Conservation (phyloP, 2,329 filamentous ascomycete genomes). For the Orbilia ellipsospora region DNA sequence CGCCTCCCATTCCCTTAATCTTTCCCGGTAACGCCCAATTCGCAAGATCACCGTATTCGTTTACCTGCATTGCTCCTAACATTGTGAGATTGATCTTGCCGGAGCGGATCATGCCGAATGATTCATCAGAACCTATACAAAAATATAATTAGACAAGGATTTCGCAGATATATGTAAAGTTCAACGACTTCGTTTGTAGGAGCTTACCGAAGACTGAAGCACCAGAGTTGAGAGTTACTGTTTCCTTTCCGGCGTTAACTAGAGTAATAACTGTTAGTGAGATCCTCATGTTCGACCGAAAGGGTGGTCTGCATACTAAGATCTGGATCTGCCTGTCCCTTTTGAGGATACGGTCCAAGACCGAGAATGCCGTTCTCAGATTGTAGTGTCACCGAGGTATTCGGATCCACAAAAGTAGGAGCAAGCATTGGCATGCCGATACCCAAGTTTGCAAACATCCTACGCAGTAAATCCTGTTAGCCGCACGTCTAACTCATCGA, state of each 20-base stretch:
- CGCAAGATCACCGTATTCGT: conserved; percentile 79
- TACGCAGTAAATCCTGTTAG: not conserved
- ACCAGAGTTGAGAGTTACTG: conserved; percentile 80
- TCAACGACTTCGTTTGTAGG: not conserved
- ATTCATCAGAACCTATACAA: conserved; percentile 73
- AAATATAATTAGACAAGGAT: not conserved
- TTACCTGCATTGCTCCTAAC: conserved; percentile 83
- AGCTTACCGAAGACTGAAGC: conserved; percentile 74
- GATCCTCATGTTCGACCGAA: not conserved
- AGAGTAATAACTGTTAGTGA: conserved; percentile 3
- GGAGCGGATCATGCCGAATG: conserved; percentile 87
- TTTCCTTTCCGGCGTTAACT: conserved; percentile 87
- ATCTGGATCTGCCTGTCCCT: conserved; percentile 74
- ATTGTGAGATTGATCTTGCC: conserved; percentile 87
- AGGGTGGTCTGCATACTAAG: conserved; percentile 44
- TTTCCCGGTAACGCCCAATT: conserved; percentile 94
- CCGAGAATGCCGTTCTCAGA: conserved; percentile 87
- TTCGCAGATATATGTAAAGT: not conserved
- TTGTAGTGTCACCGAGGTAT: conserved; percentile 79
- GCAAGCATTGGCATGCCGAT: conserved; percentile 89
- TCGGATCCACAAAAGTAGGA: conserved; percentile 76
- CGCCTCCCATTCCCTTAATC: conserved; percentile 87
- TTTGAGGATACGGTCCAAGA: conserved; percentile 81
- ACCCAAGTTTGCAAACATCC: conserved; percentile 78
- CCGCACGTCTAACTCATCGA: not conserved